Evolutionary conservation across 2,329 filamentous ascomycete genomes (phyloP), one percentile per base, ranked within the genome.

Genomic region (Clathrospora elynae): DNA sequence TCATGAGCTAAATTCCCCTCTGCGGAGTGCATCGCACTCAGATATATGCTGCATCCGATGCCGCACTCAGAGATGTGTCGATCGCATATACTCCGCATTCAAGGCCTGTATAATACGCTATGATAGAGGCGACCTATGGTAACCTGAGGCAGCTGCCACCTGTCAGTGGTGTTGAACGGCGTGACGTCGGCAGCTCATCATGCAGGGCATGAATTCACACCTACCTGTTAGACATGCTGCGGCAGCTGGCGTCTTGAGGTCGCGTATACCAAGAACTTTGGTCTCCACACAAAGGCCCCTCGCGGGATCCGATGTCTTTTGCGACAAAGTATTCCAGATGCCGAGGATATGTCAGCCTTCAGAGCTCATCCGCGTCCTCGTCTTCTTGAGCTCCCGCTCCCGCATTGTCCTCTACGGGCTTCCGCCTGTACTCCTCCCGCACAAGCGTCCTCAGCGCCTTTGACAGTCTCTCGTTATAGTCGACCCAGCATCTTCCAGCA

Each of bases 401-500:
- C 33, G 13, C 23, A 6, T 16, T 34, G 10, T 33, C 52, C 42
- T 67, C 65, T 39, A 72, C 72, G 42, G 74, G 75, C 57, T 74
- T 78, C 57, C 75, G 78, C 68, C 70, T 71, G 51, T 74, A 75
- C 63, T 90, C 87, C 35, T 75, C 75, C 59, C 86, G 79, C 63
- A 82, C 77, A 2, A 92, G 75, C 6, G 75, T 75, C 40, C 81
- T 78, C 71, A 93, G 88, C 6, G 83, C 79, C 47, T 77, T 74
- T 67, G 81, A 80, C 9, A 91, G 68, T 35, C 86, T 76, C 22
- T 80, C 78, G 70, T 95, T 87, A 62, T 86, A 83, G 36, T 86
- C 82, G 14, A 85, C 86, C 73, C 90, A 85, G 44, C 80, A 79
- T 55, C 83, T 80, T 0, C 85, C 85, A 55, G 82, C 82, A 8